These are phyloP conservation scores for Babesia bigemina DNA, from an alignment of 169 alveolate genomes.

Conservation along the genomic window DNA sequence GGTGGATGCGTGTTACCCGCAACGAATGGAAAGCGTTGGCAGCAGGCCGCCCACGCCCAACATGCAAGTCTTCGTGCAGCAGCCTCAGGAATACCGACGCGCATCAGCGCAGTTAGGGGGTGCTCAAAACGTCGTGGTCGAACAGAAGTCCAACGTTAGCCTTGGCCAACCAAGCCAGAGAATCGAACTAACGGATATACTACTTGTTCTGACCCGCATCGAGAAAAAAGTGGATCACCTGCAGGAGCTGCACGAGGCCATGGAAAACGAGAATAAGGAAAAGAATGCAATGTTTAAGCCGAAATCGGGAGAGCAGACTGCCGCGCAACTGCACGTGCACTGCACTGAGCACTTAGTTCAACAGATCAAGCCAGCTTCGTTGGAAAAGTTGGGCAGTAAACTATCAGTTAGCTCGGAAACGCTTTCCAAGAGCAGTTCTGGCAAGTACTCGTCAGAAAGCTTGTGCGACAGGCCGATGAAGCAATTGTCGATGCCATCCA, in stretches of 20 bases:
- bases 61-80: conserved; percentile 8
- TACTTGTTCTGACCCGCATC: neutral
- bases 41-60: conserved; percentile 22
- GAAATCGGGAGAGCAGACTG: neutral
- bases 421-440: neutral
- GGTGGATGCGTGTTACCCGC: neutral
- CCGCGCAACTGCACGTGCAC: neutral
- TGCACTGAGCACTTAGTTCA: neutral
- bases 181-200: neutral
- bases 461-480: too few relatives aligned
- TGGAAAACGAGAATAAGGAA: neutral
- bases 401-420: neutral
- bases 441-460: neutral
- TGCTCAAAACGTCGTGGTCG: neutral
- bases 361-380: neutral
- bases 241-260: neutral
- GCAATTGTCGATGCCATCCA: neutral
- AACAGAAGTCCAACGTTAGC: neutral
- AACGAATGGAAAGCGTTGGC: neutral
- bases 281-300: neutral
- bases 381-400: neutral
- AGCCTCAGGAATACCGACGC: conserved; percentile 8
- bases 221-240: conserved; percentile 5
- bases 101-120: conserved; percentile 17
- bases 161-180: neutral